These are phyloP conservation scores for Dalbergia oliveri DNA, from an alignment of 306 rosid species.

Conservation along the genomic window DNA sequence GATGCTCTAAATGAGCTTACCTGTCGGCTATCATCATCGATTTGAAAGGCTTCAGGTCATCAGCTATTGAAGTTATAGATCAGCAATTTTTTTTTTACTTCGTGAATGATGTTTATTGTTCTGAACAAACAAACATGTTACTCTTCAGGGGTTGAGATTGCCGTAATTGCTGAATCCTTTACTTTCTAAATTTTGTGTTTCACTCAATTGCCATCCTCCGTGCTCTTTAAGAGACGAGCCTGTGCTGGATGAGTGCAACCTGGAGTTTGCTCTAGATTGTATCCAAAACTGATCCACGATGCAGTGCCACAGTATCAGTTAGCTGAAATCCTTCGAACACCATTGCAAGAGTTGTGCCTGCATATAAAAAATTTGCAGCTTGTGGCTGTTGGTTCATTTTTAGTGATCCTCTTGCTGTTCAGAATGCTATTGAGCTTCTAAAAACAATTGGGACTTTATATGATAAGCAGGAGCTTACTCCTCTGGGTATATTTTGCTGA, in stretches of 20 bases:
- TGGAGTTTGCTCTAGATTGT: too few species aligned
- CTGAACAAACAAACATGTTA: slow-evolving; percentile 7
- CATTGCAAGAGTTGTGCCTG: too few species aligned
- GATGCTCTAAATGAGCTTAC: slow-evolving; percentile 67
- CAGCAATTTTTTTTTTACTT: slow-evolving; percentile 78
- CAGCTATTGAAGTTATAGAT: slow-evolving; percentile 67
- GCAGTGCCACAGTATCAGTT: too few species aligned
- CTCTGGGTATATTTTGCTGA: slow-evolving; percentile 68
- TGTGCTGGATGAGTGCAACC: slow-evolving; percentile 99
- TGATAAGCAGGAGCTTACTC: slow-evolving; percentile 89
- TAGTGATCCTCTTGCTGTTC: slow-evolving; percentile 92
- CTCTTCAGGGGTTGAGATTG: slow-evolving; percentile 35
- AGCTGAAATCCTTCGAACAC: too few species aligned
- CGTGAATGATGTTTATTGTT: slow-evolving; percentile 49
- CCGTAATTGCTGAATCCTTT: slow-evolving; percentile 9
- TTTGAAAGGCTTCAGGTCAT: slow-evolving; percentile 96
- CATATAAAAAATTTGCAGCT: slow-evolving; percentile 93
- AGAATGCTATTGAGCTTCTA: slow-evolving; percentile 93
- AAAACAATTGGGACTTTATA: slow-evolving; percentile 93
- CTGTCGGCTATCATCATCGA: slow-evolving; percentile 90
- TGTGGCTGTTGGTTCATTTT: slow-evolving; percentile 86
- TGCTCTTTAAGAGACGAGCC: slow-evolving; percentile 74
- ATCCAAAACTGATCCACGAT: too few species aligned
- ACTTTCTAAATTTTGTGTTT: slow-evolving; percentile 32
- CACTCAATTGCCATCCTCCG: slow-evolving; percentile 6